Evolutionary conservation across 1,284 basidiomycete genomes (phyloP).

Genomic region (Ganoderma lucidum): DNA sequence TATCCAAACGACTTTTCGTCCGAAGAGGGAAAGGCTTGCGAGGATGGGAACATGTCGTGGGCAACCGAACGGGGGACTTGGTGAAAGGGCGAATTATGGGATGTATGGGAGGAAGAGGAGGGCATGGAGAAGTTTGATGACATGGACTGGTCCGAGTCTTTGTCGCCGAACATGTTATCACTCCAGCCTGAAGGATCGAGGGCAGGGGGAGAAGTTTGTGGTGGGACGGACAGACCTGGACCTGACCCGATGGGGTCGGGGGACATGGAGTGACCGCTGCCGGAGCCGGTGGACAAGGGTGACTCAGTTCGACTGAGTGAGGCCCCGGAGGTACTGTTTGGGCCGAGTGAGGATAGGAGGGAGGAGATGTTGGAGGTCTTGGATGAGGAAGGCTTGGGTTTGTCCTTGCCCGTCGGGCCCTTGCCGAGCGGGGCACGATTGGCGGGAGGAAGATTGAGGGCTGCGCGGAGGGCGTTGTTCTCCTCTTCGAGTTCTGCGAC

Average conservation of each 20-base stretch:
- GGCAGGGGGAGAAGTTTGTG: slow-evolving; percentile 52
- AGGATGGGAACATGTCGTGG: slow-evolving; percentile 49
- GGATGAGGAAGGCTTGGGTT: slow-evolving; percentile 53
- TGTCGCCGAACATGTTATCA: slow-evolving; percentile 60
- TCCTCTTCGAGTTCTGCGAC: slow-evolving; percentile 88
- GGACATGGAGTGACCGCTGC: slow-evolving; percentile 46
- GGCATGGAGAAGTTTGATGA: slow-evolving; percentile 50
- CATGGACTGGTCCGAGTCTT: slow-evolving; percentile 53
- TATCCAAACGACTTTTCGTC: slow-evolving; percentile 37
- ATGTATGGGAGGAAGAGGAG: slow-evolving; percentile 39
- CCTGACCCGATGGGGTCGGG: slow-evolving; percentile 43
- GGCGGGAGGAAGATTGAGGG: slow-evolving; percentile 80
- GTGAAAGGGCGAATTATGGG: slow-evolving; percentile 44
- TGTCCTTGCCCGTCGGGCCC: slow-evolving; percentile 86
- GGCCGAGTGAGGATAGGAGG: slow-evolving; percentile 29
- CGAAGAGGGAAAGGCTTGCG: slow-evolving; percentile 43
- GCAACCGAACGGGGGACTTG: slow-evolving; percentile 48
- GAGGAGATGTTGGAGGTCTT: slow-evolving; percentile 35
- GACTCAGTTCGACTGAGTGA: slow-evolving; percentile 41
- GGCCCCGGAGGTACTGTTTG: slow-evolving; percentile 26
- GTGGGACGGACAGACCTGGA: slow-evolving; percentile 46
- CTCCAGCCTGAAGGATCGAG: slow-evolving; percentile 66
- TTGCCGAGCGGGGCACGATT: slow-evolving; percentile 76
- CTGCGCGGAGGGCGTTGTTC: slow-evolving; percentile 79
- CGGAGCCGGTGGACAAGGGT: slow-evolving; percentile 44